These are phyloP conservation scores for Candida neerlandica DNA, from an alignment of 1,139 yeast species.

Conservation along the genomic window DNA sequence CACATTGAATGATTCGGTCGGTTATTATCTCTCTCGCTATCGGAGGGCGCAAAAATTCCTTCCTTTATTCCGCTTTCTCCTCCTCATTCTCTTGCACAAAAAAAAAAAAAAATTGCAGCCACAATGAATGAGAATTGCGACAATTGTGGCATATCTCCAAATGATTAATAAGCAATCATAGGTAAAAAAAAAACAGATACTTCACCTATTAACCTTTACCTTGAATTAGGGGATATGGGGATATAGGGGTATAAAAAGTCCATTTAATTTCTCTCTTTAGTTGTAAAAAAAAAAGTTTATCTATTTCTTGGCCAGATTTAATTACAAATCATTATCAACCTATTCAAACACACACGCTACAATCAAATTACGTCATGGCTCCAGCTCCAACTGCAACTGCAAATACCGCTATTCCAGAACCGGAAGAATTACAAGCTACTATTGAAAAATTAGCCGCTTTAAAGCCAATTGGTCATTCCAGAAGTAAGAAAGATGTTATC, in stretches of 20 bases:
- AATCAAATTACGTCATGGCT: conserved; percentile 5
- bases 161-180: conserved; percentile 1
- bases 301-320: not conserved
- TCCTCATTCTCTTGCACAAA: not conserved
- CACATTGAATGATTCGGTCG: too few species aligned
- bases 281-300: not conserved
- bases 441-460: conserved; percentile 19
- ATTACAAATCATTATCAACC: not conserved
- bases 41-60: not conserved
- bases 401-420: conserved; percentile 4
- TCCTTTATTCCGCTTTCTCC: not conserved
- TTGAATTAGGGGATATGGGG: too few species aligned
- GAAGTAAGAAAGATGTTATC: conserved; percentile 9
- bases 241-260: not conserved
- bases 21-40: too few species aligned
- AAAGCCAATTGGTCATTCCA: conserved; percentile 21
- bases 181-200: not conserved
- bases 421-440: conserved; percentile 18
- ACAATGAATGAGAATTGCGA: not conserved
- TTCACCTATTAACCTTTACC: not conserved
- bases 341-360: not conserved
- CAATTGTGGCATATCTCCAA: not conserved
- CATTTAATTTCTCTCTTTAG: not conserved
- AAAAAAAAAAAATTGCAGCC: not conserved
- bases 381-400: conserved; percentile 10